A percentile compares a stretch with the other conserved stretches of the same genome.
These are phyloP conservation scores for Wickerhamiella australiensis DNA, from an alignment of 805 yeast genomes.

Conservation along the genomic window DNA sequence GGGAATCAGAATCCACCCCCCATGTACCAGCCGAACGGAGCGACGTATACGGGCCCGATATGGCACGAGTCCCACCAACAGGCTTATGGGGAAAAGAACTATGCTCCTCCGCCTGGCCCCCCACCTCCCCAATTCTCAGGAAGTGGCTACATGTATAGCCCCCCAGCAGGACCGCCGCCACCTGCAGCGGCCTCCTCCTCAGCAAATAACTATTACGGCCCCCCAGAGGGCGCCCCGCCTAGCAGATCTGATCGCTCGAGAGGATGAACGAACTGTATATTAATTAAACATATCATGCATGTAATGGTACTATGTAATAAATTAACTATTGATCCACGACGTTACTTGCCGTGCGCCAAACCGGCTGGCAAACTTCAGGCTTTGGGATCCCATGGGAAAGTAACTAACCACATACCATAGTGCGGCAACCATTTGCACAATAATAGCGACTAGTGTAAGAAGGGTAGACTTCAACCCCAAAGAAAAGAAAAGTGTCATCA, in stretches of 20 bases:
- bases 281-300: background rate
- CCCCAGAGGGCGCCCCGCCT: background rate
- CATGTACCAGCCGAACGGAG: conserved; percentile 7
- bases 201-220: background rate
- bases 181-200: background rate
- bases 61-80: conserved; percentile 4
- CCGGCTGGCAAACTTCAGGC: conserved; percentile 44
- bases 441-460: conserved; percentile 61
- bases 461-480: conserved; percentile 59
- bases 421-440: conserved; percentile 75
- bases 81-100: conserved; percentile 2
- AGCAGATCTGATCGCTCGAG: background rate
- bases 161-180: conserved; percentile 6
- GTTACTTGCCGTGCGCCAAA: conserved; percentile 46
- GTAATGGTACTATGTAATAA: background rate
- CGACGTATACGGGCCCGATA: conserved; percentile 6
- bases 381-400: conserved; percentile 89
- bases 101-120: conserved; percentile 6
- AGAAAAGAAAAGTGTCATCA: conserved; percentile 67
- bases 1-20: conserved; percentile 3
- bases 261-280: background rate
- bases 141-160: background rate
- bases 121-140: background rate
- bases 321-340: conserved; percentile 31
- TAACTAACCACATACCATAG: conserved; percentile 81